These are phyloP conservation scores for Saitozyma sp. DNA, from an alignment of 768 basidiomycete species.

Conservation along the genomic window DNA sequence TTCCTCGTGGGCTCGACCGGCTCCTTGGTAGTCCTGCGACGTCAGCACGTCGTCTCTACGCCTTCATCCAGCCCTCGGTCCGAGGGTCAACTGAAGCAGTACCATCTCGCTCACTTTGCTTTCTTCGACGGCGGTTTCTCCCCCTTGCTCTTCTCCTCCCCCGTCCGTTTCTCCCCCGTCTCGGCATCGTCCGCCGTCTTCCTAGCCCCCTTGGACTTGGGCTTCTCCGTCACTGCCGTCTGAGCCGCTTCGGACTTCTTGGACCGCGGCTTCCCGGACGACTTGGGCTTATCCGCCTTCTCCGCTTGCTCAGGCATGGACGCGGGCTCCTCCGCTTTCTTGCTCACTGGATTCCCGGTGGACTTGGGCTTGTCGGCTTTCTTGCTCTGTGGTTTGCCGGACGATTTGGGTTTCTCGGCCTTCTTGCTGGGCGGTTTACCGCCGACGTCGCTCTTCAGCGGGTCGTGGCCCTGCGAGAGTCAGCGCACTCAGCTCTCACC, in stretches of 20 bases:
- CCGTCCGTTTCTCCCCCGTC: conserved; percentile 17
- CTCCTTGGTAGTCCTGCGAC: conserved; percentile 31
- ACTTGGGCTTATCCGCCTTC: conserved; percentile 12
- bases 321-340: conserved; percentile 6
- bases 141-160: conserved; percentile 4
- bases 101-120: conserved; percentile 33
- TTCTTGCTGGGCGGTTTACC: conserved; percentile 16
- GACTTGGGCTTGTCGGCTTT: conserved; percentile 19
- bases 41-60: not conserved
- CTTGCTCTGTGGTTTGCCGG: conserved; percentile 16
- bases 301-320: not conserved
- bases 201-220: conserved; percentile 5
- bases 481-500: conserved; percentile 7
- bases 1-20: conserved; percentile 36
- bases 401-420: conserved; percentile 14
- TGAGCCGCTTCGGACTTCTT: conserved; percentile 21
- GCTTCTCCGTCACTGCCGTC: conserved; percentile 1
- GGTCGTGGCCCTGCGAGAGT: conserved; percentile 41
- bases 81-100: not conserved
- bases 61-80: not conserved
- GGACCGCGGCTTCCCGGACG: conserved; percentile 19
- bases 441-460: conserved; percentile 36
- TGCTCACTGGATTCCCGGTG: conserved; percentile 19
- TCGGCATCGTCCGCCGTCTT: conserved; percentile 16
- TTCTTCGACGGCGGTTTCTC: conserved; percentile 44